Evolutionary conservation across 2,329 filamentous ascomycete genomes (phyloP).

Genomic region (Alternaria rosae): DNA sequence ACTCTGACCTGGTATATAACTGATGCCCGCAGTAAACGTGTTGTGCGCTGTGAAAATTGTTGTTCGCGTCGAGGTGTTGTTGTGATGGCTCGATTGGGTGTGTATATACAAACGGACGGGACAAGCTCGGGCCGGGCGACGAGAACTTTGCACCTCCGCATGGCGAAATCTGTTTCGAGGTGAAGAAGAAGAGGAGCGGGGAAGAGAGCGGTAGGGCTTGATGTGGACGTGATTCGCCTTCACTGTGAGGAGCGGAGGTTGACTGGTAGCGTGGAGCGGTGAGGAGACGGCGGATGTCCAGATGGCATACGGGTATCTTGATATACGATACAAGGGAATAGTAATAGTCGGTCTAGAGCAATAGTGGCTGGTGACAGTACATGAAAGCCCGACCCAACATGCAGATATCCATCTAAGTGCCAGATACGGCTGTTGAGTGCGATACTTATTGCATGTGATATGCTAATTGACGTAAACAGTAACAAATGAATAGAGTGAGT

Average conservation of each 20-base stretch:
- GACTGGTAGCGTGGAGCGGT: background rate
- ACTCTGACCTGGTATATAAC: background rate
- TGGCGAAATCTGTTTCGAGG: background rate
- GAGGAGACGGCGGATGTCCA: background rate
- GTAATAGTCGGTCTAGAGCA: background rate
- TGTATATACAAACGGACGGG: slow-evolving; percentile 4
- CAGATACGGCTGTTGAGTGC: background rate
- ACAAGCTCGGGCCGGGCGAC: background rate
- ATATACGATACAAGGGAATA: background rate
- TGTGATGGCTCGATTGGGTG: background rate
- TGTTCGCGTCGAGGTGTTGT: background rate
- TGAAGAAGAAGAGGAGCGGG: background rate
- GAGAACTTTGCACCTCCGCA: background rate
- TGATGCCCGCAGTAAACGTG: fast-evolving
- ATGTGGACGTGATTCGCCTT: background rate
- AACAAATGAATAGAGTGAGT: background rate
- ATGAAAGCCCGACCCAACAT: background rate
- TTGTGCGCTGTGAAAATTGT: background rate
- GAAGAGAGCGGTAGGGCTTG: background rate
- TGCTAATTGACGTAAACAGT: background rate
- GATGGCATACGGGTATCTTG: background rate
- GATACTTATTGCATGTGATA: background rate
- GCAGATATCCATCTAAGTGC: background rate
- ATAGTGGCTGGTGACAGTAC: background rate
- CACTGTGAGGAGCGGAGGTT: background rate